phyloP scores from a whole-genome alignment of 352 stramenopile genomes.

The Phytopythium mirpurense region DNA sequence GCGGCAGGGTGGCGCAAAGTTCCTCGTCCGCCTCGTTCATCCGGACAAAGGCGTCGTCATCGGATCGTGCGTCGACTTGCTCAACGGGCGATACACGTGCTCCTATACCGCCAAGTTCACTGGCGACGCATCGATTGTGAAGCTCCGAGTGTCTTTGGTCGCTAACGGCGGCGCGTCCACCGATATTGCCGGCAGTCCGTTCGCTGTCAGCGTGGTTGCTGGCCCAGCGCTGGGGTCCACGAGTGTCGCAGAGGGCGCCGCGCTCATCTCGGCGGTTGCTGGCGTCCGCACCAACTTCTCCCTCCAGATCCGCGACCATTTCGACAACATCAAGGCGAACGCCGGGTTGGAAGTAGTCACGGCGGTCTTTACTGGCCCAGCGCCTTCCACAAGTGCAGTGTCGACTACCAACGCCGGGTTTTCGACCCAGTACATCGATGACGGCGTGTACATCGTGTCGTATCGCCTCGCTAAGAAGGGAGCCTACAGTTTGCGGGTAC shows the following conservation, averaged over 20 bases:
- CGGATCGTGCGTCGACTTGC: conserved; percentile 41
- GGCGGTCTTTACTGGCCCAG: conserved; percentile 30
- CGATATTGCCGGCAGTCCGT: conserved; percentile 42
- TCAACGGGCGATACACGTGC: conserved; percentile 57
- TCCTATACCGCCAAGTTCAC: conserved; percentile 51
- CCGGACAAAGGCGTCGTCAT: conserved; percentile 26
- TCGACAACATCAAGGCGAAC: conserved; percentile 60
- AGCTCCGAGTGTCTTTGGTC: conserved; percentile 29
- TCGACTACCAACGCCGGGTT: conserved; percentile 15
- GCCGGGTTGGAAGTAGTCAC: conserved; percentile 36
- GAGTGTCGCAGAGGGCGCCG: conserved; percentile 33
- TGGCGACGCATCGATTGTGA: conserved; percentile 12
- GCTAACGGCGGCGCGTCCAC: conserved; percentile 9
- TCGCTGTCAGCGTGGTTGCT: conserved; percentile 37
- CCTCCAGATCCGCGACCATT: conserved; percentile 47
- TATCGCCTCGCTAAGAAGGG: conserved; percentile 44
- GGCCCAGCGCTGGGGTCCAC: conserved; percentile 41
- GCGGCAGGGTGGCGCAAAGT: conserved; percentile 25
- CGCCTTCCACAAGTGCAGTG: conserved; percentile 14
- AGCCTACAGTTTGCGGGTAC: conserved; percentile 35
- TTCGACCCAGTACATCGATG: conserved; percentile 20
- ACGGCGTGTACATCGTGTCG: conserved; percentile 31
- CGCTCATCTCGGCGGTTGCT: conserved; percentile 48
- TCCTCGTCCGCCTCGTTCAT: conserved; percentile 36
- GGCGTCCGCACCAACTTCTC: conserved; percentile 42